Evolutionary conservation across 768 basidiomycete genomes (phyloP).

Genomic region (Naganishia antarctica): DNA sequence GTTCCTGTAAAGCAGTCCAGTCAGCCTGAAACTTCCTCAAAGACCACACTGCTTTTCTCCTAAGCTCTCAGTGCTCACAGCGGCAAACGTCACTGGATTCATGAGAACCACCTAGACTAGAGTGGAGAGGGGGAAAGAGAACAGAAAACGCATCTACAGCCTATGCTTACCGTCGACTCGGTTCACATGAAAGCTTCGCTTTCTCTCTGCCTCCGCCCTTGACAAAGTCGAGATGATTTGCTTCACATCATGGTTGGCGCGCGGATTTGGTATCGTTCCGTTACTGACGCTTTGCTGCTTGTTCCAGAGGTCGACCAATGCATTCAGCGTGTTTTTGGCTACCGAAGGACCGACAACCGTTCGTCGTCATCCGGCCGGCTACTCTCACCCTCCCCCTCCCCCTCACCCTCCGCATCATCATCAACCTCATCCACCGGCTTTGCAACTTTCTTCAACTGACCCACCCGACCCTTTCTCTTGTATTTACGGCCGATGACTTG

Average conservation of each 20-base stretch:
- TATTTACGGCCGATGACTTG: background rate
- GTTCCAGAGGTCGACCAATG: background rate
- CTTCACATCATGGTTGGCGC: background rate
- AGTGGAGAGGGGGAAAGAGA: too few relatives aligned
- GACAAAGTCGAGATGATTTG: background rate
- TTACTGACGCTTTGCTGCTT: background rate
- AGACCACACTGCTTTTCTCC: too few relatives aligned
- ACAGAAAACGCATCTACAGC: too few relatives aligned
- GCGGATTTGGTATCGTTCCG: background rate
- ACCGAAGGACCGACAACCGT: background rate
- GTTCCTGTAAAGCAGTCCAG: background rate
- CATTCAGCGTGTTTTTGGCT: background rate
- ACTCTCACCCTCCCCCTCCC: background rate
- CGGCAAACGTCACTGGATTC: too few relatives aligned
- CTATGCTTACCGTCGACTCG: too few relatives aligned
- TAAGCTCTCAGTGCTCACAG: too few relatives aligned
- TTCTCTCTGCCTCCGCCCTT: background rate
- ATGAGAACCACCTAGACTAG: too few relatives aligned
- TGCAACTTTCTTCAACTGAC: background rate
- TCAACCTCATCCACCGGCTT: background rate
- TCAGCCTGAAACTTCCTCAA: too few relatives aligned
- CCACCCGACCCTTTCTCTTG: background rate
- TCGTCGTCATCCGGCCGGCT: background rate
- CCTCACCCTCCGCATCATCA: background rate
- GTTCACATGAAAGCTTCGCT: background rate